Base-by-base conservation (phyloP, 768 basidiomycete genomes). In the Krasilnikovozyma curviuscula region DNA sequence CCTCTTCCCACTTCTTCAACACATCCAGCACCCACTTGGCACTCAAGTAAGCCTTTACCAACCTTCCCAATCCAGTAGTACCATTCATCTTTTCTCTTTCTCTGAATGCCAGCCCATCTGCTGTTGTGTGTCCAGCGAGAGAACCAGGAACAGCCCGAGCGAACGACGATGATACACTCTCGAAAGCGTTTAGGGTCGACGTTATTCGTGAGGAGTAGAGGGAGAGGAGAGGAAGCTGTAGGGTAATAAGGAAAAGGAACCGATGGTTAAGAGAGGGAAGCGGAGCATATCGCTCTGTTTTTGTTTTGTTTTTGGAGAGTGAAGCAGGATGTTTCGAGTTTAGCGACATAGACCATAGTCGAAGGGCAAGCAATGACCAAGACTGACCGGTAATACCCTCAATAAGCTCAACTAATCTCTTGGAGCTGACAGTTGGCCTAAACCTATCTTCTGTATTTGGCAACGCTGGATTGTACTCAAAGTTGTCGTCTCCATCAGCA, bases 141-240 rank as follows among this genome's bases (percentile, higher is more conserved):
- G 85, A 85, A 16, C 93, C 93, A 1, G 93, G 93, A 1, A 97
- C 88, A 3, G 81, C 81, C 13, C 85, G 79, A 34, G 88, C 75
- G 54, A 98, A 76, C 0, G 79, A 73, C 27, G 82, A 85, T 1
- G 86, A 84, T 5, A 93, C 69, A 1, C 79, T 81, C 63, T 97
- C 93, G 56, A 95, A 95, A 0, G 89, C 91, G 57, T 95, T 86
- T 23, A 95, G 67, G 8, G 88, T 85, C 8, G 79, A 74, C 1
- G 75, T 70, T 61, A 98, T 78, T 18, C 89, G 78, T 8, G 68
- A 65, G 52, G 76, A 73, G 62, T 93, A 98, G 5, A 72, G 67
- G 49, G 81, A 74, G 12, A 98, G 66, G 12, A 93, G 60, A 1
- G 89, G 86, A 1, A 95, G 67, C 64, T 98, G 93, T 14, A 91